Evolutionary conservation across 2,329 filamentous ascomycete species (phyloP), one percentile per base, ranked within the genome.

Genomic region (Westerdykella sp.): DNA sequence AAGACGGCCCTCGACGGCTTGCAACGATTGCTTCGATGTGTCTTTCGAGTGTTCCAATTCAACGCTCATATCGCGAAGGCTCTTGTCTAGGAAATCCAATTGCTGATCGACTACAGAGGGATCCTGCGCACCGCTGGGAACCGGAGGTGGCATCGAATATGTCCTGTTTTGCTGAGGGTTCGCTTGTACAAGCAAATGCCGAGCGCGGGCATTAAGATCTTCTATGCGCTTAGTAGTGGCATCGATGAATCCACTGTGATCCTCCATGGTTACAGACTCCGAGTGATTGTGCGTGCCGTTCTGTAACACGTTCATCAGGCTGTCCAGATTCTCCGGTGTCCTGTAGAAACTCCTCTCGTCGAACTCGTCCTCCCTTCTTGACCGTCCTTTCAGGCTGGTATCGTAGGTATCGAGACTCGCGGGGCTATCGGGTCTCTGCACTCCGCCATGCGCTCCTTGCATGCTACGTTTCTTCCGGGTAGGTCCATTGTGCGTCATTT

Each of bases 401-500:
- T 80, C 75, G 54, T 81, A 84, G 1, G 80, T 82, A 56, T 87
- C 84, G 49, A 87, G 78, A 69, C 84, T 89, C 61, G 87, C 85
- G 6, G 85, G 84, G 55, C 84, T 89, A 42, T 84, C 81, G 5
- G 84, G 85, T 48, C 87, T 66, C 36, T 66, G 51, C 23, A 54
- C 56, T 31, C 51, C 54, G 23, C 56, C 59, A 5, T 64, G 56
- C 22, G 54, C 43, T 15, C 58, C 28, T 65, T 70, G 66, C 12
- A 73, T 69, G 6, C 71, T 65, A 3, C 69, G 56, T 42, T 71
- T 71, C 52, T 78, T 79, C 57, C 79, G 84, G 45, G 75, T 73
- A n/a, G 84, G 74, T 0, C 79, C 81, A 55, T 84, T 85, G 67
- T 97, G 90, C 7, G 90, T 94, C 66, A 95, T 78, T 62, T 95